Conservation (phyloP, 2,329 filamentous ascomycete genomes). For the Trichoderma sp. region DNA sequence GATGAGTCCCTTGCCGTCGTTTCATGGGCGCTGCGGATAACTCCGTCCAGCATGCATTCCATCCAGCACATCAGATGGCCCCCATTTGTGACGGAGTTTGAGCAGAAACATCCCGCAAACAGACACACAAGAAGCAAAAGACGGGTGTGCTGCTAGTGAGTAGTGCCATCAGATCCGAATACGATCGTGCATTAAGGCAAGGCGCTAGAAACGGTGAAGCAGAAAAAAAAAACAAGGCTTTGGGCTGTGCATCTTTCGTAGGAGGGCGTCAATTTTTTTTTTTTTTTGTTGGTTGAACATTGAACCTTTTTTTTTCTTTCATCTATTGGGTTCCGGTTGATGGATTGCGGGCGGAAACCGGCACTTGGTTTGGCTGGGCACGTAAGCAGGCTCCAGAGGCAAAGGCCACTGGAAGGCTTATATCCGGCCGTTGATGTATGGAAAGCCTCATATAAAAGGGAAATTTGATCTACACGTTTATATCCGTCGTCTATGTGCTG, state of each 20-base stretch:
- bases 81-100: no score
- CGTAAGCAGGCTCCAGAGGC: neutral
- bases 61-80: no score
- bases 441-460: neutral
- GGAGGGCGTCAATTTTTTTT: neutral
- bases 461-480: neutral
- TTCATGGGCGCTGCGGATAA: no score
- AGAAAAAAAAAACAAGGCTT: neutral
- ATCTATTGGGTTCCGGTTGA: neutral
- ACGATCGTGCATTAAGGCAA: slow-evolving; percentile 7
- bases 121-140: neutral
- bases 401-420: neutral
- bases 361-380: neutral
- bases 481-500: neutral
- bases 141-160: neutral
- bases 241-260: neutral
- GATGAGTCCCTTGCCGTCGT: neutral
- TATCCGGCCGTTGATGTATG: neutral
- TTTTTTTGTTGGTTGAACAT: neutral
- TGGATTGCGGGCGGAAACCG: neutral
- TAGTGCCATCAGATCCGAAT: neutral
- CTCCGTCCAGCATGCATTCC: no score
- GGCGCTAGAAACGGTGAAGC: slow-evolving; percentile 6
- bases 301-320: neutral
- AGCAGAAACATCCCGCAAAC: neutral